Percentiles rank a stretch among this genome's conserved stretches.
Conservation (phyloP, 164 flowering plant species). For the Umbellularia californica region DNA sequence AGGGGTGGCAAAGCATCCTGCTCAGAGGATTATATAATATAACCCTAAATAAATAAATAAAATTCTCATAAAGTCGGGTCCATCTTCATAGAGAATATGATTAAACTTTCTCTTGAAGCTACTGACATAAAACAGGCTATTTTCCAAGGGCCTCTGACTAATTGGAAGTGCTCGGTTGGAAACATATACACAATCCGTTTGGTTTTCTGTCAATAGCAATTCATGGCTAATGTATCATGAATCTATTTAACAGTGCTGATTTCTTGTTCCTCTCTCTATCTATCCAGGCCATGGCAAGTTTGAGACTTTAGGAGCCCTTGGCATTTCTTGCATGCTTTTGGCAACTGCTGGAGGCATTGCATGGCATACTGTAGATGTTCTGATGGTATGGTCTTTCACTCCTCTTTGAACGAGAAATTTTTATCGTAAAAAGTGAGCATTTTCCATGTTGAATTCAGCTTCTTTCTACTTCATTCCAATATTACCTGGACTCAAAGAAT, state of each 20-base stretch:
- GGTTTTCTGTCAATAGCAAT: not conserved
- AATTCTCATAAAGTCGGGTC: not conserved
- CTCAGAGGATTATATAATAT: not conserved
- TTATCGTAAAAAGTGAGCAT: too few relatives aligned
- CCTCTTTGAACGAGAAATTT: not conserved
- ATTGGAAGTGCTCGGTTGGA: not conserved
- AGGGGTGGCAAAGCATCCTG: not conserved
- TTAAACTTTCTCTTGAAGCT: not conserved
- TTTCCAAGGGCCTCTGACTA: not conserved
- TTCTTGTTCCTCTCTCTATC: constrained; percentile 5
- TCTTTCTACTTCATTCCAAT: not conserved
- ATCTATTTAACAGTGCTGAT: not conserved
- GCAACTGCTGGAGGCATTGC: constrained; percentile 92
- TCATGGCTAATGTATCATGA: not conserved
- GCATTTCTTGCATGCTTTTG: constrained; percentile 88
- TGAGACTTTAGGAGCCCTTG: constrained; percentile 96
- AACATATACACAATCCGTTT: too few relatives aligned
- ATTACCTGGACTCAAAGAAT: not conserved
- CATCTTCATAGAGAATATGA: not conserved
- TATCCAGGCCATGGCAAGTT: constrained; percentile 97
- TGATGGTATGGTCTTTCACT: constrained; percentile 41
- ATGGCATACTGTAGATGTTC: constrained; percentile 84
- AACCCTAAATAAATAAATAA: not conserved
- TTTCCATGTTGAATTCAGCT: not conserved
- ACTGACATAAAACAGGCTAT: not conserved